These are phyloP conservation scores for Boletus semigastroideus DNA, from an alignment of 1,284 basidiomycete species.

Conservation along the genomic window DNA sequence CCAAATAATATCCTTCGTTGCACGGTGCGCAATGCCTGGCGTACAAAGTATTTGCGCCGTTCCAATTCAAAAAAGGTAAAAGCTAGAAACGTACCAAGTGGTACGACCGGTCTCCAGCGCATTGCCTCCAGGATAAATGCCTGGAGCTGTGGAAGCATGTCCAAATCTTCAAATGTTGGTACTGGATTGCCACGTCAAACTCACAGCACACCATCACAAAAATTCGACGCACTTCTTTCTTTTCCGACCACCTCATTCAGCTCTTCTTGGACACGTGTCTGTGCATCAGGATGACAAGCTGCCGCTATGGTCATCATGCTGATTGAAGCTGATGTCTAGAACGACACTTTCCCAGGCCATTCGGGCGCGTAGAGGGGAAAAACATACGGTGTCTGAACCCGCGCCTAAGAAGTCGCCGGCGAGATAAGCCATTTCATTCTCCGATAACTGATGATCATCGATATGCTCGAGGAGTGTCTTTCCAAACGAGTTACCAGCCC, in stretches of 20 bases:
- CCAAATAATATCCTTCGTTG: constrained; percentile 15
- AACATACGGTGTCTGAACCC: constrained; percentile 6
- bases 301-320: constrained; percentile 3
- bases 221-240: constrained; percentile 2
- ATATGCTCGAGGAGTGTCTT: constrained; percentile 10
- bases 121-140: constrained; percentile 14
- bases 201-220: background rate
- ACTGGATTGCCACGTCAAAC: background rate
- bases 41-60: background rate
- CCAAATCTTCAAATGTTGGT: constrained; percentile 10
- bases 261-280: constrained; percentile 13
- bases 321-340: constrained; percentile 1
- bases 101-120: constrained; percentile 12
- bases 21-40: constrained; percentile 6
- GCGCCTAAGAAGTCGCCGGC: constrained; percentile 8
- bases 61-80: background rate
- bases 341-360: too few species aligned
- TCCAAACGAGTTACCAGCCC: constrained; percentile 8
- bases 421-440: constrained; percentile 18
- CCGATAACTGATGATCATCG: constrained; percentile 8
- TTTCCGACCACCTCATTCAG: constrained; percentile 11
- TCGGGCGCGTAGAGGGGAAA: background rate
- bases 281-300: constrained; percentile 7
- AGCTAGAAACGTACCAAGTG: constrained; percentile 1
- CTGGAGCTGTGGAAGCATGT: constrained; percentile 5